These are phyloP conservation scores for Flaveria sonorensis DNA, from an alignment of 129 eudicot species.

Conservation along the genomic window DNA sequence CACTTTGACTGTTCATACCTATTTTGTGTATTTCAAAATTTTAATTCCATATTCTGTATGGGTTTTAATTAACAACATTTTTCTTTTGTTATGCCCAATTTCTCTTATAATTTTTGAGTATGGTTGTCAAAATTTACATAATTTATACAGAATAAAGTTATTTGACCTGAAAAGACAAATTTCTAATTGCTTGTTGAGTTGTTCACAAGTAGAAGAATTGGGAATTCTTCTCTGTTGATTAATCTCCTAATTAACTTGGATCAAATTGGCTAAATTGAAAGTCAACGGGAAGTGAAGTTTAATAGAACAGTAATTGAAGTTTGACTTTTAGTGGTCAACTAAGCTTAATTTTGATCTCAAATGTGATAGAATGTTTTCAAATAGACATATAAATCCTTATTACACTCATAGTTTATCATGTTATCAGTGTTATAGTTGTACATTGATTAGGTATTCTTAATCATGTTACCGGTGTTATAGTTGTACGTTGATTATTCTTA, in stretches of 20 bases:
- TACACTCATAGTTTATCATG: too few relatives aligned
- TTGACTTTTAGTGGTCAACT: slow-evolving; percentile 12
- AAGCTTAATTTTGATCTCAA: neutral
- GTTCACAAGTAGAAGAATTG: neutral
- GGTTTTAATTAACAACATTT: neutral
- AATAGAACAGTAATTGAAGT: neutral
- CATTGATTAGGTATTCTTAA: too few relatives aligned
- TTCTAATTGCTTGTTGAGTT: neutral
- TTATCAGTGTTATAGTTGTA: too few relatives aligned
- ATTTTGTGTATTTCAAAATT: neutral
- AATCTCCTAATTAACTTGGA: neutral
- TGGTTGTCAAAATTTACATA: neutral
- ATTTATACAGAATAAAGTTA: neutral
- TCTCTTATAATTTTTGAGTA: neutral
- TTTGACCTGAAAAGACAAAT: slow-evolving; percentile 11
- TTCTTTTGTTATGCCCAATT: neutral
- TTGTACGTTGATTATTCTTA: too few relatives aligned
- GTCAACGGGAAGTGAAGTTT: slow-evolving; percentile 20
- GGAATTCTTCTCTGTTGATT: neutral
- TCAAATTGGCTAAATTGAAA: slow-evolving; percentile 16
- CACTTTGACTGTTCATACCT: slow-evolving; percentile 4
- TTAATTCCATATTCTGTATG: neutral
- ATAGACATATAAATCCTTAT: neutral
- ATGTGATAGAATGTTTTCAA: neutral
- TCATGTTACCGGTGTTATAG: too few relatives aligned